phyloP scores from a whole-genome alignment of 2,329 filamentous ascomycete genomes.

The Epichloe festucae region DNA sequence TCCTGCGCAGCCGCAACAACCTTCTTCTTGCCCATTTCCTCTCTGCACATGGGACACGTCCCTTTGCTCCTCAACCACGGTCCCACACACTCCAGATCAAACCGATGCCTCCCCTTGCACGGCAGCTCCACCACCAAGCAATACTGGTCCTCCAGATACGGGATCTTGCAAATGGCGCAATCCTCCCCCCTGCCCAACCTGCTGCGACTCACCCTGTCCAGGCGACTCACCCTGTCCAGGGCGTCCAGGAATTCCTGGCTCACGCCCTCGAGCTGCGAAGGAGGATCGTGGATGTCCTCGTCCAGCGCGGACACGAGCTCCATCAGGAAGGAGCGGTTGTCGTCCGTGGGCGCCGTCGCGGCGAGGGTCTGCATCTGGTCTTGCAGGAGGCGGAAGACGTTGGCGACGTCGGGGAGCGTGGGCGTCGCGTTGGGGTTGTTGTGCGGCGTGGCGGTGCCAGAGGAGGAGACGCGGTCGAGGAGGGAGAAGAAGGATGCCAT shows the following conservation, averaged over 20 bases:
- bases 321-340: conserved; percentile 37
- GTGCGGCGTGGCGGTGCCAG: conserved; percentile 22
- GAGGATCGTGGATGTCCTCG: conserved; percentile 37
- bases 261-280: conserved; percentile 39
- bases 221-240: conserved; percentile 43
- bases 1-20: conserved; percentile 26
- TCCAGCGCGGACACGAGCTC: conserved; percentile 35
- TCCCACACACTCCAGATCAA: conserved; percentile 55
- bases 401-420: conserved; percentile 44
- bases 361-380: conserved; percentile 43
- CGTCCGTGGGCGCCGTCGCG: conserved; percentile 32
- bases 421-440: conserved; percentile 47
- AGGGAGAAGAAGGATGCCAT: conserved; percentile 51
- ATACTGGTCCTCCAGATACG: conserved; percentile 47
- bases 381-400: conserved; percentile 44
- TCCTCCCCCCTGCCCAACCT: conserved; percentile 34
- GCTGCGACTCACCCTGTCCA: conserved; percentile 45
- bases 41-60: conserved; percentile 50
- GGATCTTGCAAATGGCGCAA: conserved; percentile 52
- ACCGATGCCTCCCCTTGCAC: conserved; percentile 44
- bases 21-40: conserved; percentile 45
- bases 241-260: conserved; percentile 45
- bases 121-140: conserved; percentile 52
- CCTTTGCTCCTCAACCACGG: conserved; percentile 54
- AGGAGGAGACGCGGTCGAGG: conserved; percentile 37